phyloP scores from a whole-genome alignment of 495 filamentous ascomycete genomes.

The Neurospora sp. region DNA sequence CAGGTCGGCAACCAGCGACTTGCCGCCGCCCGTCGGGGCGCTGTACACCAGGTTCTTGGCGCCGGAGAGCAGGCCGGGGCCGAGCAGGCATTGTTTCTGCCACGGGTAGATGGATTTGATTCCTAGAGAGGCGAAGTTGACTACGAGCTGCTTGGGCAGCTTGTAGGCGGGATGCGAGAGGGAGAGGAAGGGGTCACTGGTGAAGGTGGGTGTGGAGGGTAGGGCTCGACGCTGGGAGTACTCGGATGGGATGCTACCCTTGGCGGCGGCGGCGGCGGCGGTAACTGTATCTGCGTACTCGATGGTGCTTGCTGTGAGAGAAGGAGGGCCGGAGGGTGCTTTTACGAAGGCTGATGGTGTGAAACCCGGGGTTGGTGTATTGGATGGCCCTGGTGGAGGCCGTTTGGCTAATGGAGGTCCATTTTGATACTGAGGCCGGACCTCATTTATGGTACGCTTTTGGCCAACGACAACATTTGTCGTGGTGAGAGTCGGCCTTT shows the following conservation, averaged over 20 bases:
- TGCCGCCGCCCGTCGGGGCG: slow-evolving; percentile 77
- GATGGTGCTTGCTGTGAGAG: slow-evolving; percentile 29
- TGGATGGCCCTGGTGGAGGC: neutral
- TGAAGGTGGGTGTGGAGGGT: slow-evolving; percentile 38
- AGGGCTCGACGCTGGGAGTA: slow-evolving; percentile 37
- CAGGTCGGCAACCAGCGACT: slow-evolving; percentile 68
- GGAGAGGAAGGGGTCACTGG: slow-evolving; percentile 49
- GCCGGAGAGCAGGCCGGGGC: slow-evolving; percentile 55
- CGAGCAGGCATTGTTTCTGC: slow-evolving; percentile 70
- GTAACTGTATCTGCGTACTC: slow-evolving; percentile 1
- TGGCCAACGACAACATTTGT: slow-evolving; percentile 11
- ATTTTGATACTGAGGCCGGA: neutral
- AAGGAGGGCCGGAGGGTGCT: slow-evolving; percentile 3
- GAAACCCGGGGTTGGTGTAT: neutral
- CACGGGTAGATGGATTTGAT: slow-evolving; percentile 67
- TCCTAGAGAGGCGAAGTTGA: slow-evolving; percentile 54
- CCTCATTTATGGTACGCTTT: slow-evolving; percentile 13
- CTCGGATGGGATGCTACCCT: slow-evolving; percentile 19
- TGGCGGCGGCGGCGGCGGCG: slow-evolving; percentile 1
- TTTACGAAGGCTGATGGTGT: neutral
- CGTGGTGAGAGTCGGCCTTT: neutral
- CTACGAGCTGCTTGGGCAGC: slow-evolving; percentile 48
- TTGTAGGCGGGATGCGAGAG: slow-evolving; percentile 57
- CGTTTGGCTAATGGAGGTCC: neutral
- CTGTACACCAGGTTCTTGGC: slow-evolving; percentile 68